Base-by-base conservation (phyloP, 2,329 filamentous ascomycete species). In the Esteya vermicola region DNA sequence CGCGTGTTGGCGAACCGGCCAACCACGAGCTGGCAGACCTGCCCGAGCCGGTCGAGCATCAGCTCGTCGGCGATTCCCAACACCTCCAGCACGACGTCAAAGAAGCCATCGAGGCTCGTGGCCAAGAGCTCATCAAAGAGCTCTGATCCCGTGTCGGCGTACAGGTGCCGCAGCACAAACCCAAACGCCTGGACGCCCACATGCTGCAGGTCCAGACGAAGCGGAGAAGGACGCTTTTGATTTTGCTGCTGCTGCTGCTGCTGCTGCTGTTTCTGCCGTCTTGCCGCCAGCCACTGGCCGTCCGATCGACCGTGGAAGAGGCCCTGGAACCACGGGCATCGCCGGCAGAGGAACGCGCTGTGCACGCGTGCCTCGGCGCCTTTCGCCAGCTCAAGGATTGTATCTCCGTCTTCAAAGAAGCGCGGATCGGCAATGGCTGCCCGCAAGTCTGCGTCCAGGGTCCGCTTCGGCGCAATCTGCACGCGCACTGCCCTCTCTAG, bases 291-390 rank as follows among this genome's bases (percentile, higher is more conserved):
- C 91, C 91, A 98, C 49, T 74, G 73, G 1, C 91, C 91, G 31
- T 72, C 71, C 8, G 91, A 85, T 33, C 85, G 78, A n/a, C 91
- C 91, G 50, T 84, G 70, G 57, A 95, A 96, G 33, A 98, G 67
- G 2, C 82, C 83, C 46, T 89, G 68, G 48, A 98, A 98, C 67
- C 95, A 98, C 0, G 85, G 86, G 50, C 88, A 95, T 48, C 91
- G 70, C 51, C 80, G 78, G 48, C 85, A 88, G 27, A 95, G 57
- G 4, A 96, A 58, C 5, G 78, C 68, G 47, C 85, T 89, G 52
- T 98, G 91, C 1, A 81, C 78, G 13, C 66, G 63, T 26, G 86
- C 61, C 22, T 78, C 78, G n/a, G 74, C 72, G 19, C 78, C 73
- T 20, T 78, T 81, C 43, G 83, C 75, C 10, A 96, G 67, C 48